Evolutionary conservation across 371 early-diverging fungal genomes (phyloP).

Genomic region (Mortierella sp.): DNA sequence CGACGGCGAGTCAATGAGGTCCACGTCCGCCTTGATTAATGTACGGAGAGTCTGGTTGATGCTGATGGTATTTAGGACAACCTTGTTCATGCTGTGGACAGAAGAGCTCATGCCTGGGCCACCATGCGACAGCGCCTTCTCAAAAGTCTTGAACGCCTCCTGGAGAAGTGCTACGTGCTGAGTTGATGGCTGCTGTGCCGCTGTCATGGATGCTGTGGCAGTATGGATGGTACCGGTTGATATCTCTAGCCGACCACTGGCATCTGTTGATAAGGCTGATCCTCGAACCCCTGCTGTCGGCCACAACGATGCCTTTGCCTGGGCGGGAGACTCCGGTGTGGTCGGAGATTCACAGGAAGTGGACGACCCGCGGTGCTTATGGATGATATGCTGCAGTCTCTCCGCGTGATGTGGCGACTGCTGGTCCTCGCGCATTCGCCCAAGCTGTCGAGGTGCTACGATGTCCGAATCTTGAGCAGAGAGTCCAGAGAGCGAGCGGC

Average conservation of each 20-base stretch:
- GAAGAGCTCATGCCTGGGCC: not conserved
- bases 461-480: constrained; percentile 14
- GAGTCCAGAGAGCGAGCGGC: constrained; percentile 29
- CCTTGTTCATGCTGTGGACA: constrained; percentile 29
- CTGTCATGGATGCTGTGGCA: not conserved
- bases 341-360: constrained; percentile 1
- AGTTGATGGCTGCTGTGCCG: constrained; percentile 8
- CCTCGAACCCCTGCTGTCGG: not conserved
- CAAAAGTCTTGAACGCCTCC: constrained; percentile 34
- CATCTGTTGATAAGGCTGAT: not conserved
- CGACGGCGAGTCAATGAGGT: constrained; percentile 35
- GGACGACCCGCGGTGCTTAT: constrained; percentile 11
- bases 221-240: constrained; percentile 2
- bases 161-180: constrained; percentile 38
- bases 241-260: constrained; percentile 2
- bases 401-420: constrained; percentile 16
- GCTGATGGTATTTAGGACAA: constrained; percentile 29
- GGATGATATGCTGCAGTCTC: constrained; percentile 12
- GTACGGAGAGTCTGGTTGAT: constrained; percentile 47
- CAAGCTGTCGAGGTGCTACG: constrained; percentile 2
- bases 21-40: constrained; percentile 42
- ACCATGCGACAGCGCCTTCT: constrained; percentile 9
- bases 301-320: not conserved
- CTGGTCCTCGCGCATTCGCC: constrained; percentile 6
- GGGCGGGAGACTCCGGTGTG: constrained; percentile 16